phyloP scores from a whole-genome alignment of 257 asterid genomes.

The Galeopsis tetrahit region DNA sequence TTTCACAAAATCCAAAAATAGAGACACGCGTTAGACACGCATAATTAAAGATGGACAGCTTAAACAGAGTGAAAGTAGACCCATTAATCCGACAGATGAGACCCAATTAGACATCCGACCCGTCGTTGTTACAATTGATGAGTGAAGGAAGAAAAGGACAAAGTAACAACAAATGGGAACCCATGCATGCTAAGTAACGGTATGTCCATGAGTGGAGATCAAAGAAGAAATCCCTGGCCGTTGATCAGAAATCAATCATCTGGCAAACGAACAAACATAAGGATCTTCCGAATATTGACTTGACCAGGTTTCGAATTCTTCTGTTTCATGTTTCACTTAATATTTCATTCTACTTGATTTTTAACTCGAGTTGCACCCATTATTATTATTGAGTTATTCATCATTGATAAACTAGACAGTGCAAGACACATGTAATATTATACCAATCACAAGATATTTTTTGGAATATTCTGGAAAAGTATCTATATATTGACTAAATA shows the following conservation, averaged over 20 bases:
- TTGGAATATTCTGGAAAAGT: too few species aligned
- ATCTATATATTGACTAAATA: too few species aligned
- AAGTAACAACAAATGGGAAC: background rate
- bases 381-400: background rate
- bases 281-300: conserved; percentile 30
- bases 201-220: background rate
- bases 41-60: background rate
- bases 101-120: background rate
- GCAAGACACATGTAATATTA: too few species aligned
- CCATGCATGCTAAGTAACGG: background rate
- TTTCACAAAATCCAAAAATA: background rate
- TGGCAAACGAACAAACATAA: conserved; percentile 28
- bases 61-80: conserved; percentile 3
- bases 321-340: background rate
- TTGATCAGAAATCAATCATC: conserved; percentile 20
- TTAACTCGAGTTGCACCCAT: background rate
- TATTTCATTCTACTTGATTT: background rate
- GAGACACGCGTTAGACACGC: background rate
- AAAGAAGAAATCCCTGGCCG: conserved; percentile 27
- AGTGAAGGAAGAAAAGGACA: background rate
- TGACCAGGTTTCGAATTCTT: background rate
- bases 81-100: background rate
- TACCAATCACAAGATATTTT: too few species aligned
- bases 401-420: too few species aligned
- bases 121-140: conserved; percentile 12